Evolutionary conservation across 768 basidiomycete species (phyloP).

Genomic region (Suillus cothurnatus): DNA sequence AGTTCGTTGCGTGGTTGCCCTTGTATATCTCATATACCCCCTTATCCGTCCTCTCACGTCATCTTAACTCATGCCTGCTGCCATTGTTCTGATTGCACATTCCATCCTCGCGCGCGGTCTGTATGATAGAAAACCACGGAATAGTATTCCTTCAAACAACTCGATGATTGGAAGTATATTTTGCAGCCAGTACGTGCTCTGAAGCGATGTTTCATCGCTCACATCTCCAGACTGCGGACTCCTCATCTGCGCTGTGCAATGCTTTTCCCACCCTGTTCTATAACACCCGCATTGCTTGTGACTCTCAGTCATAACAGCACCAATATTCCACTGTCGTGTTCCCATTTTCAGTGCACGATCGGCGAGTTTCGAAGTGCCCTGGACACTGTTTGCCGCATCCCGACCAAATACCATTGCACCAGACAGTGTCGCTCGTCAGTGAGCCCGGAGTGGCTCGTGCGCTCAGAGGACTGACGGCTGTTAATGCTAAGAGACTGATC

Average conservation of each 20-base stretch:
- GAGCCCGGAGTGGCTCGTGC: neutral
- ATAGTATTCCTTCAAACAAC: conserved; percentile 10
- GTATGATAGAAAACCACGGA: conserved; percentile 31
- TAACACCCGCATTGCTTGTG: neutral
- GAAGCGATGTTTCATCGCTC: neutral
- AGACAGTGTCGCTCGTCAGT: neutral
- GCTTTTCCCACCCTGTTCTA: neutral
- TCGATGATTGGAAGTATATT: no score
- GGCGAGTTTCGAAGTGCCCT: conserved; percentile 13
- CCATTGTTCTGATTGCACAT: conserved; percentile 25
- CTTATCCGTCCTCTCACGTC: conserved; percentile 19
- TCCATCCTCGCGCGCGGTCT: conserved; percentile 32
- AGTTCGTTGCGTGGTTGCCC: conserved; percentile 22
- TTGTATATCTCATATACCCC: conserved; percentile 11
- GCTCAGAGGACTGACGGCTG: neutral
- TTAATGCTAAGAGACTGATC: neutral
- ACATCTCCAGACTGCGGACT: neutral
- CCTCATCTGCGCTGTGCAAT: neutral
- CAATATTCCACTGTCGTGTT: conserved; percentile 13
- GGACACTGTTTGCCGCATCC: conserved; percentile 14
- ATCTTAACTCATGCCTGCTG: conserved; percentile 32
- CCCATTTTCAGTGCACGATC: conserved; percentile 11
- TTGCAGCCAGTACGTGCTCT: neutral
- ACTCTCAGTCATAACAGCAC: conserved; percentile 13
- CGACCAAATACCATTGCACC: conserved; percentile 15